A percentile compares a stretch with the other conserved stretches of the same genome.
These are phyloP conservation scores for Phytophthora citrophthora DNA, from an alignment of 352 stramenopile genomes.

Conservation along the genomic window DNA sequence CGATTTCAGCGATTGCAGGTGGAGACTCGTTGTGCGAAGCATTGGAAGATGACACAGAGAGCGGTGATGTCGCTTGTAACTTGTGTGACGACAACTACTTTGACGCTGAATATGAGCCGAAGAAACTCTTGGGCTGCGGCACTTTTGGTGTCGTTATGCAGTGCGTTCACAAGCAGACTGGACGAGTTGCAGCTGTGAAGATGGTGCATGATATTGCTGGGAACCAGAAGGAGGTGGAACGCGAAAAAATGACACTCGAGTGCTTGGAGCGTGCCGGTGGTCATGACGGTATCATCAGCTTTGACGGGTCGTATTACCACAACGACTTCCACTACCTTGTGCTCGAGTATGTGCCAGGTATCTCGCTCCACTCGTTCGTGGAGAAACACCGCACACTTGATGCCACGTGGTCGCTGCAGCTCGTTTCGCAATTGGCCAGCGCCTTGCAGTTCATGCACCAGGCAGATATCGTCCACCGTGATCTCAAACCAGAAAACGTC, in stretches of 20 bases:
- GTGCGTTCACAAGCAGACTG: conserved; percentile 71
- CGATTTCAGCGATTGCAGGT: conserved; percentile 3
- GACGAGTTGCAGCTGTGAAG: conserved; percentile 73
- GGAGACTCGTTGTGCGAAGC: conserved; percentile 19
- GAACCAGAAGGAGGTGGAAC: conserved; percentile 59
- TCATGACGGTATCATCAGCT: conserved; percentile 69
- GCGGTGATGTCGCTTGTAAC: not conserved
- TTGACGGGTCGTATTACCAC: conserved; percentile 69
- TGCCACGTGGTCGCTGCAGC: conserved; percentile 48
- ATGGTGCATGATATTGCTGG: conserved; percentile 73
- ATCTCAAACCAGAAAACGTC: conserved; percentile 91
- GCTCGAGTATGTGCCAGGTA: conserved; percentile 72
- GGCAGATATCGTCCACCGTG: conserved; percentile 77
- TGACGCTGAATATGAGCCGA: conserved; percentile 72
- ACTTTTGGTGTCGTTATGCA: conserved; percentile 88
- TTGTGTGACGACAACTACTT: conserved; percentile 42
- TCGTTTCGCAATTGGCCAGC: conserved; percentile 67
- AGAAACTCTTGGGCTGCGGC: conserved; percentile 65
- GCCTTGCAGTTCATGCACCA: conserved; percentile 76
- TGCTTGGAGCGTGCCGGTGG: conserved; percentile 62
- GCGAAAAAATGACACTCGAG: conserved; percentile 64
- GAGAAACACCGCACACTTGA: conserved; percentile 58
- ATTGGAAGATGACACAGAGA: conserved; percentile 3
- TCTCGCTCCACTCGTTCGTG: conserved; percentile 77
- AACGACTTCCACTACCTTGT: conserved; percentile 88